Percentiles rank a stretch among this genome's conserved stretches.
phyloP scores from a whole-genome alignment of 129 eudicot species.

The Flaveria ramosissima region DNA sequence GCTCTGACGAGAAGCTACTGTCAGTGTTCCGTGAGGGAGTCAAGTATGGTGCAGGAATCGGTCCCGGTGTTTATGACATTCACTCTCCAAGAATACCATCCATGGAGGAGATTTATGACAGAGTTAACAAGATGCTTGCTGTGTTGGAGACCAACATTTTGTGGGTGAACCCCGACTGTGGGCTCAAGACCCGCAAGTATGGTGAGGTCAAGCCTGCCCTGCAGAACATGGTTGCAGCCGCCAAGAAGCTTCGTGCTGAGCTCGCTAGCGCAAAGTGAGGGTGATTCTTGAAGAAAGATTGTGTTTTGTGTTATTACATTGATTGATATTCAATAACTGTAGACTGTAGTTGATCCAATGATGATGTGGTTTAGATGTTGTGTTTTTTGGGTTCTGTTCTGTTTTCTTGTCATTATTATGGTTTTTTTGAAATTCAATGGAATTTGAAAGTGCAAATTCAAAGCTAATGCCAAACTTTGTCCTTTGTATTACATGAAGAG shows the following conservation, averaged over 20 bases:
- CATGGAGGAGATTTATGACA: constrained; percentile 9
- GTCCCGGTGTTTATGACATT: not conserved
- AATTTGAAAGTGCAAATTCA: not conserved
- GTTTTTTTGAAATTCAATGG: not conserved
- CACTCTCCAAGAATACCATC: constrained; percentile 11
- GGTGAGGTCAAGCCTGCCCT: constrained; percentile 12
- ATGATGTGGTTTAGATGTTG: not conserved
- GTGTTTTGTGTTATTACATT: not conserved
- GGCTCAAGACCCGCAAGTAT: constrained; percentile 3
- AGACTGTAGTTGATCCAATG: not conserved
- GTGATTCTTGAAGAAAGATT: not conserved
- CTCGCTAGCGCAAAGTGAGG: constrained; percentile 6
- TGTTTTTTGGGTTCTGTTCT: not conserved
- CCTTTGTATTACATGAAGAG: no score
- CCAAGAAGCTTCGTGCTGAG: constrained; percentile 9
- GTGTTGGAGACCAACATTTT: constrained; percentile 8
- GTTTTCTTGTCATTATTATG: not conserved
- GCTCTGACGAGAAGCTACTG: not conserved
- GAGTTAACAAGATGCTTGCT: constrained; percentile 7
- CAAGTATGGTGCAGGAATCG: constrained; percentile 1
- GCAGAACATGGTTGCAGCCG: constrained; percentile 9
- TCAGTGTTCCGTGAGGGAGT: not conserved
- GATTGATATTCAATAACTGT: not conserved
- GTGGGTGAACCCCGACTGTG: constrained; percentile 14
- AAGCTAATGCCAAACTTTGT: not conserved